Percentiles rank a stretch among this genome's conserved stretches.
Conservation (phyloP, 805 yeast species). For the Zygosaccharomyces gambellarensis region DNA sequence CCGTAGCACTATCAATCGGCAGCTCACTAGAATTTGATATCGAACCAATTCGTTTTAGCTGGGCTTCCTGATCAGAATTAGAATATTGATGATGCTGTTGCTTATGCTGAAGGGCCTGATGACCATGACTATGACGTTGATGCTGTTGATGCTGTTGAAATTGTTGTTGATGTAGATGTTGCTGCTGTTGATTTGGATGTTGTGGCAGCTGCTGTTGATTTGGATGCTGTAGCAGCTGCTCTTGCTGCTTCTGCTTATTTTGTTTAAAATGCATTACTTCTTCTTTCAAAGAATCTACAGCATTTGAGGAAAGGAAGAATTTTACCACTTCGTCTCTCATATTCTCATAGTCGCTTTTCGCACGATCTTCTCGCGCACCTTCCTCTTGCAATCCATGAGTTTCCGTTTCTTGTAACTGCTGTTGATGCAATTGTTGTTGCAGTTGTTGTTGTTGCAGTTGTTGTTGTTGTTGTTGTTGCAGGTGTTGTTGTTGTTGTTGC, state of each 20-base stretch:
- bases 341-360: constrained; percentile 14
- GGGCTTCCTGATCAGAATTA: not conserved
- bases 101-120: not conserved
- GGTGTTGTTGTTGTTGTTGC: constrained; percentile 9
- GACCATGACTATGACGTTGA: not conserved
- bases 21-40: not conserved
- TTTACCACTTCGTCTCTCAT: constrained; percentile 23
- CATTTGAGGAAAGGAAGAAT: constrained; percentile 22
- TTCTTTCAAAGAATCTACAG: constrained; percentile 28
- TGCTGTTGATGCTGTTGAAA: not conserved
- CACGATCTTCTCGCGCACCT: not conserved
- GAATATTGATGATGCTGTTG: not conserved
- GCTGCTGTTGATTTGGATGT: constrained; percentile 4
- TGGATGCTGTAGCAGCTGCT: too few relatives aligned
- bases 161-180: not conserved
- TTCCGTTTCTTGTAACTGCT: not conserved
- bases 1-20: not conserved
- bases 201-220: too few relatives aligned
- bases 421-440: constrained; percentile 9
- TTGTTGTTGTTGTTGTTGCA: constrained; percentile 9
- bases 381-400: not conserved
- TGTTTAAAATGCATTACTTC: constrained; percentile 34
- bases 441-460: constrained; percentile 1
- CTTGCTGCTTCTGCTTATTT: constrained; percentile 21
- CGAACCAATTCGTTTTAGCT: not conserved